These are phyloP conservation scores for Acacia pycnantha DNA, from an alignment of 331 rosid genomes.

Conservation along the genomic window DNA sequence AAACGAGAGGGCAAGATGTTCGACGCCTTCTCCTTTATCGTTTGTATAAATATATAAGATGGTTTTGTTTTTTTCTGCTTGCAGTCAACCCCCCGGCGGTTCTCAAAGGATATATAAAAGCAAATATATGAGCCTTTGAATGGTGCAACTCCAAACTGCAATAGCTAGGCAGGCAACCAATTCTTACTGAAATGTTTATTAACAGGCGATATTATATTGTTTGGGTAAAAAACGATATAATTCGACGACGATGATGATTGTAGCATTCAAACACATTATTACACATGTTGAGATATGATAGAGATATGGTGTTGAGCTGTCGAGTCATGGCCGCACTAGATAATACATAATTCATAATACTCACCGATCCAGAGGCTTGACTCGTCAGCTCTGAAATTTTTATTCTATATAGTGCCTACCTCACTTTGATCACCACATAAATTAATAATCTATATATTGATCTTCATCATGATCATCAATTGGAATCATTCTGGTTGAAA, in stretches of 20 bases:
- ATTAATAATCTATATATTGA: conserved; percentile 13
- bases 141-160: conserved; percentile 6
- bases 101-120: too few relatives aligned
- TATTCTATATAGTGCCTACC: conserved; percentile 30
- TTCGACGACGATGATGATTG: background rate
- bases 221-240: background rate
- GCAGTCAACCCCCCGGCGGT: too few relatives aligned
- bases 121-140: background rate
- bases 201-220: background rate
- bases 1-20: background rate
- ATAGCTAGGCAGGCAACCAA: background rate
- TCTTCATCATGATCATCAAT: conserved; percentile 28
- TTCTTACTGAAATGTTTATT: background rate
- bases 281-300: background rate
- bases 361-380: conserved; percentile 14
- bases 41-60: background rate
- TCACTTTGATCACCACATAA: conserved; percentile 31
- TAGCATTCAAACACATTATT: background rate
- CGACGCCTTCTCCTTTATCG: background rate
- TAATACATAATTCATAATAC: conserved; percentile 28
- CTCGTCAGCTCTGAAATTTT: conserved; percentile 15
- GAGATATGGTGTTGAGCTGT: background rate
- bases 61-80: too few relatives aligned
- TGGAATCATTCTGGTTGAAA: conserved; percentile 40
- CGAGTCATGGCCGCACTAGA: conserved; percentile 19